These are phyloP conservation scores for Phaffia tasmanica DNA, from an alignment of 768 basidiomycete species.

Conservation along the genomic window DNA sequence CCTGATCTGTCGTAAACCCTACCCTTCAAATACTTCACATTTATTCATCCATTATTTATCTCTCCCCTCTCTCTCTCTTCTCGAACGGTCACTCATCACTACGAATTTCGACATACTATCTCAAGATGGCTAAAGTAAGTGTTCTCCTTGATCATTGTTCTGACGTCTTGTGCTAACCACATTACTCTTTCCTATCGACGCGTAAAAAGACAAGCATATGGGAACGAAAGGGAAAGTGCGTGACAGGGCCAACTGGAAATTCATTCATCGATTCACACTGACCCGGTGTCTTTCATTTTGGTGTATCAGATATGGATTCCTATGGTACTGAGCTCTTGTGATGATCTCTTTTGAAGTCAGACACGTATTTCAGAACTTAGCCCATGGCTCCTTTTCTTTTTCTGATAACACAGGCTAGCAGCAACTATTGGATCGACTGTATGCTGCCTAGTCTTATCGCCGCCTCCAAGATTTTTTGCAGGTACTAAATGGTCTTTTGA, in stretches of 20 bases:
- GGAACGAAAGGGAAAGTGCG: constrained; percentile 18
- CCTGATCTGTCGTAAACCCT: too few relatives aligned
- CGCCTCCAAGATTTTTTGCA: neutral
- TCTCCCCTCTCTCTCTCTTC: neutral
- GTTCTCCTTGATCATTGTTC: too few relatives aligned
- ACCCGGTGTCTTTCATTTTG: neutral
- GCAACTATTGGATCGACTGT: constrained; percentile 23
- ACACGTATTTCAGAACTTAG: neutral
- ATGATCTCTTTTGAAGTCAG: neutral
- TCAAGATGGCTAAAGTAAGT: neutral
- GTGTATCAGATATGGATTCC: constrained; percentile 13
- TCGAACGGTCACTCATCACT: neutral
- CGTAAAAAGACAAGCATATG: constrained; percentile 1
- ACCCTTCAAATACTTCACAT: too few relatives aligned
- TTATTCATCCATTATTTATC: neutral
- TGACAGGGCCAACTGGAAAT: neutral
- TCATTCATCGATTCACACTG: neutral
- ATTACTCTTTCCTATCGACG: neutral
- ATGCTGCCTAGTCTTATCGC: neutral
- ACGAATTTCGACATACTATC: neutral
- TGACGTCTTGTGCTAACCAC: neutral
- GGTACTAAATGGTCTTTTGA: neutral
- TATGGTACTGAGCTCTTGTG: constrained; percentile 10
- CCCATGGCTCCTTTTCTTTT: neutral
- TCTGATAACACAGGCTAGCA: constrained; percentile 9